Percentiles rank a stretch among this genome's conserved stretches.
These are phyloP conservation scores for Carex littledalei DNA, from an alignment of 176 grass and related monocot species.

Conservation along the genomic window DNA sequence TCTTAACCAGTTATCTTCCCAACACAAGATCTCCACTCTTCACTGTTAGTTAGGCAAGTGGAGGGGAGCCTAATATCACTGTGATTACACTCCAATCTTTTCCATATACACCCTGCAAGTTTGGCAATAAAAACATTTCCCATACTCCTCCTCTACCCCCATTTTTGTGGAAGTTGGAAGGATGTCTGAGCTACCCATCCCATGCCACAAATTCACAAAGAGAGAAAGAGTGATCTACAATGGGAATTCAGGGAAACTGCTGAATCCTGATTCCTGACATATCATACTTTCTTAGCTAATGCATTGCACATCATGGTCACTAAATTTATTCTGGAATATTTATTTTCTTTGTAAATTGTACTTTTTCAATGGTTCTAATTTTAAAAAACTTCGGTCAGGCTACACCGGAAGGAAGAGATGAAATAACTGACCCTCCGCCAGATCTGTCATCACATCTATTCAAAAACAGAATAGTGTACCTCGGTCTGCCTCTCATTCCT, in stretches of 20 bases:
- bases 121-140: neutral
- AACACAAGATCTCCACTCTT: neutral
- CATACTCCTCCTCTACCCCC: neutral
- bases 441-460: conserved; percentile 74
- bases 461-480: conserved; percentile 90
- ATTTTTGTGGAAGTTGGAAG: too few species aligned
- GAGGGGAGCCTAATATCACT: too few species aligned
- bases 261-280: neutral
- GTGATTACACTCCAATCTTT: neutral
- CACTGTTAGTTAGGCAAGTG: too few species aligned
- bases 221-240: neutral
- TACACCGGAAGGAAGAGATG: neutral
- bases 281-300: neutral
- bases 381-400: neutral
- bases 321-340: neutral
- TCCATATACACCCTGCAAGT: neutral
- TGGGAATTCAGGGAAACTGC: neutral
- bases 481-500: conserved; percentile 74
- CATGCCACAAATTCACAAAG: neutral
- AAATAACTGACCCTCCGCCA: conserved; percentile 49
- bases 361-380: neutral
- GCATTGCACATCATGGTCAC: neutral
- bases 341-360: neutral
- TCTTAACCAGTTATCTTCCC: neutral
- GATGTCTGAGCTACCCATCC: neutral